Percentiles rank a stretch among this genome's conserved stretches.
phyloP scores from a whole-genome alignment of 1,139 yeast species.

The Suhomyces coccinellae region DNA sequence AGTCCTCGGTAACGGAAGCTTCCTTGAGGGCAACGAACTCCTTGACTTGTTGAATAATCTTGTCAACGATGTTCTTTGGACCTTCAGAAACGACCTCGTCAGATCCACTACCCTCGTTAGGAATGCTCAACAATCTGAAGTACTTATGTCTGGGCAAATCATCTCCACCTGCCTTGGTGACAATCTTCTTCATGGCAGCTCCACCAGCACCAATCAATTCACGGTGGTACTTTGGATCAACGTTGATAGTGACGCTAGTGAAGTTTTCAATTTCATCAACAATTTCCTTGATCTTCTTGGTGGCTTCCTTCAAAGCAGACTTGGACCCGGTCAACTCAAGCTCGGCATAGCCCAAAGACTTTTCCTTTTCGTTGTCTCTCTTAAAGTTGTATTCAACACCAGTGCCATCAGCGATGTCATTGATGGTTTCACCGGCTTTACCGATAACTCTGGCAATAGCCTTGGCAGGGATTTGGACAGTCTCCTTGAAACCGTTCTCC shows the following conservation, averaged over 20 bases:
- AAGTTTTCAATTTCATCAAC: conserved; percentile 68
- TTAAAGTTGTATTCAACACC: conserved; percentile 73
- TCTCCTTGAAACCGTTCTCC: conserved; percentile 75
- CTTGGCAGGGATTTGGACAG: conserved; percentile 64
- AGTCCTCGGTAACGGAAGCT: conserved; percentile 55
- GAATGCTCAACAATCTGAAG: conserved; percentile 68
- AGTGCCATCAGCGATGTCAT: conserved; percentile 76
- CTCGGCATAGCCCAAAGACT: conserved; percentile 48
- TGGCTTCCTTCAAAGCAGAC: conserved; percentile 76
- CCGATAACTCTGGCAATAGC: conserved; percentile 88
- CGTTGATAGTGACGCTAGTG: conserved; percentile 59
- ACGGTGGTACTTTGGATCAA: conserved; percentile 79
- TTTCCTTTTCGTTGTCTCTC: conserved; percentile 47
- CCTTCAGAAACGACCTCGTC: conserved; percentile 70
- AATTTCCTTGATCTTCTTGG: conserved; percentile 59
- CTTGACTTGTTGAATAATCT: conserved; percentile 64
- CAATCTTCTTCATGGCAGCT: conserved; percentile 69
- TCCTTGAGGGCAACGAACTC: conserved; percentile 66
- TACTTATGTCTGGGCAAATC: conserved; percentile 46
- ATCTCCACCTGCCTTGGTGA: conserved; percentile 79
- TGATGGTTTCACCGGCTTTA: conserved; percentile 80
- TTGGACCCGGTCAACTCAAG: conserved; percentile 80
- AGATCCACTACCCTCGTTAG: conserved; percentile 68
- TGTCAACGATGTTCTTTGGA: conserved; percentile 69
- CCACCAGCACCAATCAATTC: conserved; percentile 84